Evolutionary conservation across 495 filamentous ascomycete species (phyloP).

Genomic region (Jackrogersella minutella): DNA sequence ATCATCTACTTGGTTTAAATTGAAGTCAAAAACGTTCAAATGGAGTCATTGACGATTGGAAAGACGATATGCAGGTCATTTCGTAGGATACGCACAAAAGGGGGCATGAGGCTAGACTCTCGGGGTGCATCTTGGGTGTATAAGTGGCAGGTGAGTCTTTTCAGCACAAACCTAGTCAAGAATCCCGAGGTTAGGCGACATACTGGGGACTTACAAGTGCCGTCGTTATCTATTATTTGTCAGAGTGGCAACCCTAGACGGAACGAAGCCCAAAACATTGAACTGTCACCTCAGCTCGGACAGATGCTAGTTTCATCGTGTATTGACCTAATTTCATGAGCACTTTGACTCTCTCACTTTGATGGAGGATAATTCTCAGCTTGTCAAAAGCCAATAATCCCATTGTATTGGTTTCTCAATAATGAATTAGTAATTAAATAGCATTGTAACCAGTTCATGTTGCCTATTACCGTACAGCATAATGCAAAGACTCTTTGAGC

Average conservation of each 20-base stretch:
- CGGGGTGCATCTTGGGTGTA: background rate
- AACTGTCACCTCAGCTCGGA: conserved; percentile 6
- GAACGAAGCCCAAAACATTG: background rate
- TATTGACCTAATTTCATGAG: background rate
- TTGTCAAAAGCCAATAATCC: too few relatives aligned
- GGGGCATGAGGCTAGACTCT: conserved; percentile 7
- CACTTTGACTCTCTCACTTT: too few relatives aligned
- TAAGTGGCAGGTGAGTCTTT: background rate
- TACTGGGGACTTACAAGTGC: background rate
- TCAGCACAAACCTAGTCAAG: background rate
- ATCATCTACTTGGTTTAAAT: conserved; percentile 6
- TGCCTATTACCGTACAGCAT: too few relatives aligned
- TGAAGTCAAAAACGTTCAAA: conserved; percentile 4
- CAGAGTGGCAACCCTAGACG: background rate
- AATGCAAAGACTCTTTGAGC: too few relatives aligned
- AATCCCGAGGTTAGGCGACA: background rate
- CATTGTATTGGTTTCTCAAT: too few relatives aligned
- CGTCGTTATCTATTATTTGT: conserved; percentile 21
- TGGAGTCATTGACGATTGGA: background rate
- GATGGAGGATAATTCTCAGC: too few relatives aligned
- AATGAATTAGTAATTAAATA: too few relatives aligned
- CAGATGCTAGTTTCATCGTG: conserved; percentile 6
- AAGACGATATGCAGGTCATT: background rate
- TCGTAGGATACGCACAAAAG: conserved; percentile 6
- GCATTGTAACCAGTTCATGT: too few relatives aligned